Evolutionary conservation across 176 grass and related monocot genomes (phyloP).

Genomic region (Ampelocalamus luodianensis): DNA sequence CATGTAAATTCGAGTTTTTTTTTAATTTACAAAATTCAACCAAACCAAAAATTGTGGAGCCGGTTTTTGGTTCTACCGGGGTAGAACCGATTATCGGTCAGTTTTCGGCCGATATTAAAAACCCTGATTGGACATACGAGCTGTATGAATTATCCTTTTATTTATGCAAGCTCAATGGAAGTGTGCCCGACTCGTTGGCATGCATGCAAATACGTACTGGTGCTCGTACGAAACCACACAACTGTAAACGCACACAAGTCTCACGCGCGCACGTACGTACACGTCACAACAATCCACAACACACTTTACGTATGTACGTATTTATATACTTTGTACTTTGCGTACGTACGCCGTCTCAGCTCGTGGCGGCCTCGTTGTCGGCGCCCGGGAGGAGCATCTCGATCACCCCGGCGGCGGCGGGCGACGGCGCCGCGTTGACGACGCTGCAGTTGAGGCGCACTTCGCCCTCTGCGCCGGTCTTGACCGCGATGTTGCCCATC

Average conservation of each 20-base stretch:
- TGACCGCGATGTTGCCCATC: constrained; percentile 50
- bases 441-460: constrained; percentile 60
- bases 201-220: not conserved
- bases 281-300: not conserved
- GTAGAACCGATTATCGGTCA: too few relatives aligned
- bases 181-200: not conserved
- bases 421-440: constrained; percentile 28
- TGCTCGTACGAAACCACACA: not conserved
- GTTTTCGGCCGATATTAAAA: too few relatives aligned
- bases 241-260: not conserved
- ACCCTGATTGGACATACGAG: too few relatives aligned
- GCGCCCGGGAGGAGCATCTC: not conserved
- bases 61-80: too few relatives aligned
- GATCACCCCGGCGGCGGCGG: not conserved
- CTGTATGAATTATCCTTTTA: too few relatives aligned
- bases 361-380: not conserved
- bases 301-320: not conserved
- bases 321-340: not conserved
- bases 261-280: not conserved
- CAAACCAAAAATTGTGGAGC: too few relatives aligned
- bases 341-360: not conserved
- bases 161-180: not conserved
- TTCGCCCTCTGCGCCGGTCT: constrained; percentile 38
- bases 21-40: too few relatives aligned
- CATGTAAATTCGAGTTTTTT: too few relatives aligned